These are phyloP conservation scores for Botryotinia convoluta DNA, from an alignment of 2,329 filamentous ascomycete genomes.

Conservation along the genomic window DNA sequence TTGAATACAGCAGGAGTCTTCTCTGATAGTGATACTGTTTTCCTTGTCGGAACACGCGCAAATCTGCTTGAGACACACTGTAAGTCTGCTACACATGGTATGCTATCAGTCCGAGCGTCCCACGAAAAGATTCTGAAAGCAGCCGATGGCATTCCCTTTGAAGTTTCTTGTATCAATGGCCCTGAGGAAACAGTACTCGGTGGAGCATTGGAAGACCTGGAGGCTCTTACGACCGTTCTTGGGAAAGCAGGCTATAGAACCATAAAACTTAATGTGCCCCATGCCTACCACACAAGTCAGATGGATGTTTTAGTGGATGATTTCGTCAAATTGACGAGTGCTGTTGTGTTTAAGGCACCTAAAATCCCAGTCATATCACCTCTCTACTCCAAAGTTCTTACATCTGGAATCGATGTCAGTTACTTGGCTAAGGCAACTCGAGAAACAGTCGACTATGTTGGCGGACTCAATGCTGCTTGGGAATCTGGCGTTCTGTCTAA, in stretches of 20 bases:
- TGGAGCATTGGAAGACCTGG: neutral
- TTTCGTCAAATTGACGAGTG: constrained; percentile 47
- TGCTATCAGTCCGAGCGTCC: constrained; percentile 48
- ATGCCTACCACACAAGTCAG: constrained; percentile 63
- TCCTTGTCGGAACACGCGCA: constrained; percentile 66
- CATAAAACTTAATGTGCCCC: constrained; percentile 60
- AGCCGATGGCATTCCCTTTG: neutral
- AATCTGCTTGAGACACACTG: constrained; percentile 62
- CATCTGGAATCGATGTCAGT: constrained; percentile 50
- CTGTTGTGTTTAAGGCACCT: neutral
- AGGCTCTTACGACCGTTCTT: neutral
- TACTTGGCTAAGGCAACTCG: constrained; percentile 66
- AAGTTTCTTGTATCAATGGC: constrained; percentile 7
- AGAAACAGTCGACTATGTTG: constrained; percentile 62
- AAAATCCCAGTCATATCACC: neutral
- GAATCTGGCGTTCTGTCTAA: constrained; percentile 57
- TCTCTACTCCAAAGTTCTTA: neutral
- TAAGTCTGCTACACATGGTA: constrained; percentile 62
- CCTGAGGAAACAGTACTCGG: constrained; percentile 2
- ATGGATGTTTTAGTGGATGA: constrained; percentile 47
- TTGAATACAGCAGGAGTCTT: constrained; percentile 68
- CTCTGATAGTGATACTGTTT: constrained; percentile 68
- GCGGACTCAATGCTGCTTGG: constrained; percentile 55
- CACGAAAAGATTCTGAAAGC: constrained; percentile 67
- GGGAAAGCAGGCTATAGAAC: constrained; percentile 51